Evolutionary conservation across 176 grass and related monocot species (phyloP).

Genomic region (Triticum urartu): DNA sequence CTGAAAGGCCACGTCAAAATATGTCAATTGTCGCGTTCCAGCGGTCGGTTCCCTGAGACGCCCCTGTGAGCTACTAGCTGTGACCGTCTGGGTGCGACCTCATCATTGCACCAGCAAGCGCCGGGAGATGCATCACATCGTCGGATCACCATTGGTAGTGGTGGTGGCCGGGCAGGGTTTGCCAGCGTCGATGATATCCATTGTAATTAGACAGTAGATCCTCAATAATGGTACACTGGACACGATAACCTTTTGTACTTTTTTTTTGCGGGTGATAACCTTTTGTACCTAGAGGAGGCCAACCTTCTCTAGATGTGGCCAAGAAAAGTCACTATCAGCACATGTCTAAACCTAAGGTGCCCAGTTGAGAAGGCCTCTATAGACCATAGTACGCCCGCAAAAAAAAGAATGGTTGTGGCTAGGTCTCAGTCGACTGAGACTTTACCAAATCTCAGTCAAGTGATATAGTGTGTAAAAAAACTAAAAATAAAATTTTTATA

Average conservation of each 20-base stretch:
- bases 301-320: not conserved
- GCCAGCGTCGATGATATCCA: not conserved
- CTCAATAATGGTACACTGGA: not conserved
- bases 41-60: not conserved
- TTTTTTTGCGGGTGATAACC: not conserved
- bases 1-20: not conserved
- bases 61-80: no score
- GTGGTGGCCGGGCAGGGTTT: not conserved
- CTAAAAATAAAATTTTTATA: no score
- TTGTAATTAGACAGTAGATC: no score
- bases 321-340: not conserved
- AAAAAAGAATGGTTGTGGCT: no score
- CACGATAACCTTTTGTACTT: not conserved
- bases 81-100: not conserved
- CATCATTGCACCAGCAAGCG: not conserved
- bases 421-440: no score
- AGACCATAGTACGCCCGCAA: no score
- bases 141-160: not conserved
- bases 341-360: not conserved
- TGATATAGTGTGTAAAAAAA: no score
- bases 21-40: not conserved
- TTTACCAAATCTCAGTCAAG: no score
- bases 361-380: no score
- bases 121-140: not conserved
- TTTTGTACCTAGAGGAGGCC: not conserved